A percentile compares a stretch with the other conserved stretches of the same genome.
These are phyloP conservation scores for Chrysosporium queenslandicum DNA, from an alignment of 2,329 filamentous ascomycete genomes.

Conservation along the genomic window DNA sequence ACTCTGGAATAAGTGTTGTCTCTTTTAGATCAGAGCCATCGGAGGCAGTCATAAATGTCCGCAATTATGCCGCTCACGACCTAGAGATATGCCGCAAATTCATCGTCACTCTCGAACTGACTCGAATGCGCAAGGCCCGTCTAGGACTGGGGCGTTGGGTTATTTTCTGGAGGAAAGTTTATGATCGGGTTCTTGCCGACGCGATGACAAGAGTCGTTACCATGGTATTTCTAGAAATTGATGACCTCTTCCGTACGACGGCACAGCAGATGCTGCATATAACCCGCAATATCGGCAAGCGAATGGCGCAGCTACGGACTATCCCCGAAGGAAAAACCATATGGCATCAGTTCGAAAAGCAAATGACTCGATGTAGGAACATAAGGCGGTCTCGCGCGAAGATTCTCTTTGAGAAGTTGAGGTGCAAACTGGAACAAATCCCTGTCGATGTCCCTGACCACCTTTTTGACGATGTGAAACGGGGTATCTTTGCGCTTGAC, in stretches of 20 bases:
- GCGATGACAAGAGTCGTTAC: slow-evolving; percentile 14
- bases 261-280: slow-evolving; percentile 22
- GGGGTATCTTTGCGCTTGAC: slow-evolving; percentile 26
- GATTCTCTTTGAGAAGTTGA: slow-evolving; percentile 20
- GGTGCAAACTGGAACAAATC: slow-evolving; percentile 22
- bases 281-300: slow-evolving; percentile 19
- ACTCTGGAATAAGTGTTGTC: neutral
- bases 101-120: slow-evolving; percentile 24
- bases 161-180: slow-evolving; percentile 25
- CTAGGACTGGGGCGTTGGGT: slow-evolving; percentile 24
- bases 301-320: slow-evolving; percentile 17
- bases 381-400: slow-evolving; percentile 21
- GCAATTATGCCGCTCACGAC: slow-evolving; percentile 20
- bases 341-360: slow-evolving; percentile 23
- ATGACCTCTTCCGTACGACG: slow-evolving; percentile 22
- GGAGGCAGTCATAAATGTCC: slow-evolving; percentile 17
- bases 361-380: slow-evolving; percentile 19
- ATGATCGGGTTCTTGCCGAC: slow-evolving; percentile 18
- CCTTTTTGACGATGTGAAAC: slow-evolving; percentile 26
- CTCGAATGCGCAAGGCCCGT: slow-evolving; percentile 25
- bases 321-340: slow-evolving; percentile 20
- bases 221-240: slow-evolving; percentile 18
- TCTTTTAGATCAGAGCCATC: slow-evolving; percentile 5
- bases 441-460: slow-evolving; percentile 24
- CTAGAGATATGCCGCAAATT: slow-evolving; percentile 23